phyloP scores from a whole-genome alignment of 2,329 filamentous ascomycete species.

The Huntiella decipiens region DNA sequence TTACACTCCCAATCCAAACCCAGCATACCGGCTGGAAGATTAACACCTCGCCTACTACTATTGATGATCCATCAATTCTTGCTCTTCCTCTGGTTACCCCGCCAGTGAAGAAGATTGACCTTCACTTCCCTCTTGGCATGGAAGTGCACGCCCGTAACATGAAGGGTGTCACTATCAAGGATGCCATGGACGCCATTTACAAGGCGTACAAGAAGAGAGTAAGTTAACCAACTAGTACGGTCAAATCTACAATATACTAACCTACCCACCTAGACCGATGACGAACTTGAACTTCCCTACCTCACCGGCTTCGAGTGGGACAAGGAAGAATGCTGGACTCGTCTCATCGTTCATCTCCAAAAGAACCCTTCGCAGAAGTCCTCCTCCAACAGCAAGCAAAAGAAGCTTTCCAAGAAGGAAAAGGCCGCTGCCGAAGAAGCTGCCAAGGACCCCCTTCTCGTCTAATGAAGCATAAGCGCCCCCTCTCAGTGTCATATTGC shows the following conservation, averaged over 20 bases:
- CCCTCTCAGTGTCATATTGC: background rate
- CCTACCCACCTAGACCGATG: conserved; percentile 46
- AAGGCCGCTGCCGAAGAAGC: conserved; percentile 9
- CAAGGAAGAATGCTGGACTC: conserved; percentile 76
- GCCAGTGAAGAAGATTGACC: conserved; percentile 81
- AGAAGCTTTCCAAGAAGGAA: conserved; percentile 48
- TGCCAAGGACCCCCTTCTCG: conserved; percentile 8
- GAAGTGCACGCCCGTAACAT: conserved; percentile 79
- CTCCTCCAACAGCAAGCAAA: conserved; percentile 24
- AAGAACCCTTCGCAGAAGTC: conserved; percentile 40
- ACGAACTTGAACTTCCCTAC: conserved; percentile 74
- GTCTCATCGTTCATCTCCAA: conserved; percentile 65
- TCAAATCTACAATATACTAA: background rate
- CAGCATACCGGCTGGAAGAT: conserved; percentile 89
- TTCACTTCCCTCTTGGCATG: conserved; percentile 75
- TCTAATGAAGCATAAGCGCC: conserved; percentile 12
- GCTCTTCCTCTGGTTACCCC: conserved; percentile 66
- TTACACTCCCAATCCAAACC: conserved; percentile 62
- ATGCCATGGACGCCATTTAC: conserved; percentile 85
- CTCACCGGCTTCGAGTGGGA: conserved; percentile 95
- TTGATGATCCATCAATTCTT: conserved; percentile 72
- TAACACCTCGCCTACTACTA: conserved; percentile 58
- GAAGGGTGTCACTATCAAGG: conserved; percentile 93
- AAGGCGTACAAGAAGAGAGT: conserved; percentile 96
- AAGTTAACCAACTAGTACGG: conserved; percentile 17